phyloP scores from a whole-genome alignment of 2,329 filamentous ascomycete genomes.

The Cladosporium oxysporum region DNA sequence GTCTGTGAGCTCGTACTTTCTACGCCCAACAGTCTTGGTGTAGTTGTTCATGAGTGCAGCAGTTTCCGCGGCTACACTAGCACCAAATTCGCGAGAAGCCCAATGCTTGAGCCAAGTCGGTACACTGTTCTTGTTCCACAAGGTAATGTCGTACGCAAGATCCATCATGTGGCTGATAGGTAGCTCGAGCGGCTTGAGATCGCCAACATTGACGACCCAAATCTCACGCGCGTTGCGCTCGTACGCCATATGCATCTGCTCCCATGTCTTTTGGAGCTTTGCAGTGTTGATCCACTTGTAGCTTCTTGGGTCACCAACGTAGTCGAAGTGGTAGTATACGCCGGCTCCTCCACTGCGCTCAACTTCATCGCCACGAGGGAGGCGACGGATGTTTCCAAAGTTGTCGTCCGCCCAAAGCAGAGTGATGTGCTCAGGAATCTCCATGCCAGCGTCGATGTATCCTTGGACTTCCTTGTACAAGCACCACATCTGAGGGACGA shows the following conservation, averaged over 20 bases:
- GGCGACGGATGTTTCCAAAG: slow-evolving; percentile 61
- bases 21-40: slow-evolving; percentile 57
- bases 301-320: slow-evolving; percentile 60
- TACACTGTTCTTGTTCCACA: slow-evolving; percentile 59
- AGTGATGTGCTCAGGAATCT: slow-evolving; percentile 65
- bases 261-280: slow-evolving; percentile 64
- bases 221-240: slow-evolving; percentile 60
- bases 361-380: slow-evolving; percentile 63
- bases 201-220: slow-evolving; percentile 69
- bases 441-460: slow-evolving; percentile 66
- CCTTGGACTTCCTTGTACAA: slow-evolving; percentile 74
- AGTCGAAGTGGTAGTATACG: slow-evolving; percentile 67
- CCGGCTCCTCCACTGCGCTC: slow-evolving; percentile 63
- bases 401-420: slow-evolving; percentile 70
- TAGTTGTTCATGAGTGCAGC: slow-evolving; percentile 58
- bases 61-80: slow-evolving; percentile 50
- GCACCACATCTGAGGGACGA: slow-evolving; percentile 70
- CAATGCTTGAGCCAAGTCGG: slow-evolving; percentile 59
- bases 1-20: slow-evolving; percentile 65
- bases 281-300: slow-evolving; percentile 65
- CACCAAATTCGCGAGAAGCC: slow-evolving; percentile 60
- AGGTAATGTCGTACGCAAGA: slow-evolving; percentile 64
- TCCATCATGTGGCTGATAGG: slow-evolving; percentile 69
- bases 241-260: slow-evolving; percentile 65
- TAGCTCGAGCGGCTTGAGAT: slow-evolving; percentile 66